Conservation (phyloP, 2,329 filamentous ascomycete genomes). For the Fusarium globosum region DNA sequence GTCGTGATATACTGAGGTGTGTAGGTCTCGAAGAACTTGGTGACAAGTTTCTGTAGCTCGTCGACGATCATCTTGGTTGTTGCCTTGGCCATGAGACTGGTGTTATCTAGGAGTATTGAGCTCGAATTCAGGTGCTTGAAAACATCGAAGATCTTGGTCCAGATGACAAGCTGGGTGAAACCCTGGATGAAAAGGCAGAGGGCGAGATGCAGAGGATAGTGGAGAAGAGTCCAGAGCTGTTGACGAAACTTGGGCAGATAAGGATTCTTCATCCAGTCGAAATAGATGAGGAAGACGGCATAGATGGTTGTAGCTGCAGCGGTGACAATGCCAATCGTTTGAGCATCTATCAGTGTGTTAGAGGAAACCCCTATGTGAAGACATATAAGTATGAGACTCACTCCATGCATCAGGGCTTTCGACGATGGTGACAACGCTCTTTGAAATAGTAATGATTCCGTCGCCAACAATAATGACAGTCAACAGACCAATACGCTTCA, state of each 20-base stretch:
- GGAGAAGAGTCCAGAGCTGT: constrained; percentile 66
- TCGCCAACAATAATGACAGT: constrained; percentile 76
- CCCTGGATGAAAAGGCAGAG: constrained; percentile 74
- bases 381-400: constrained; percentile 31
- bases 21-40: constrained; percentile 44
- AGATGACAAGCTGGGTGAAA: constrained; percentile 66
- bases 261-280: constrained; percentile 74
- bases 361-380: background rate
- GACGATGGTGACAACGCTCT: constrained; percentile 62
- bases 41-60: constrained; percentile 26
- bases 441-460: constrained; percentile 68
- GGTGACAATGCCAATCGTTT: constrained; percentile 55
- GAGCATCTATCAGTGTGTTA: constrained; percentile 45
- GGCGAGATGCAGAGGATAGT: constrained; percentile 72
- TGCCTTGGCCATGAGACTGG: constrained; percentile 16
- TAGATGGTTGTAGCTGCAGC: constrained; percentile 56
- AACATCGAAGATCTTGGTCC: constrained; percentile 54
- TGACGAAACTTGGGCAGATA: constrained; percentile 68
- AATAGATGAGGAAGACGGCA: constrained; percentile 60
- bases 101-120: constrained; percentile 17
- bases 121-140: constrained; percentile 34
- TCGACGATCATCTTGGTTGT: constrained; percentile 37
- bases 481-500: constrained; percentile 71
- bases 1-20: constrained; percentile 42
- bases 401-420: constrained; percentile 55